Evolutionary conservation across 257 asterid species (phyloP).

Genomic region (Euphrasia confusa): DNA sequence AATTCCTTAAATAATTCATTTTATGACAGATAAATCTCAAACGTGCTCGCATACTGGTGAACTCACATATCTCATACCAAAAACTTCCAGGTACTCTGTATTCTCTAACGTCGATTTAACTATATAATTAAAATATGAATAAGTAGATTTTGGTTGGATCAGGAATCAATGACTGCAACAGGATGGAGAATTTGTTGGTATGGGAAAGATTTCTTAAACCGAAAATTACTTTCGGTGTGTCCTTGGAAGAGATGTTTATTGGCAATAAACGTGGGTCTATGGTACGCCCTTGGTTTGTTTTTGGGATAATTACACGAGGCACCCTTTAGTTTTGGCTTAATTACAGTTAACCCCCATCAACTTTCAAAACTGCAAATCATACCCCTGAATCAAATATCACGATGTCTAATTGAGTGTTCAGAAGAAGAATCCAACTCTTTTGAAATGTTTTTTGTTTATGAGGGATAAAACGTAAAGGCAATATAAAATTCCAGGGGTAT

Average conservation of each 20-base stretch:
- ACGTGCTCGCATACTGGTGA: conserved; percentile 90
- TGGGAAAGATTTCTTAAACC: conserved; percentile 80
- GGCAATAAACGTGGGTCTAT: conserved; percentile 44
- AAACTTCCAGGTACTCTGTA: conserved; percentile 57
- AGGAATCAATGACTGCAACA: conserved; percentile 78
- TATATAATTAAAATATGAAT: conserved; percentile 14
- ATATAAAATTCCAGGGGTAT: too few relatives aligned
- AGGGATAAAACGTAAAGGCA: too few relatives aligned
- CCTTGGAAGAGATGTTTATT: conserved; percentile 69
- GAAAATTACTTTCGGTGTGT: conserved; percentile 59
- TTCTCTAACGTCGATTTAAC: conserved; percentile 14
- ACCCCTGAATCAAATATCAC: too few relatives aligned
- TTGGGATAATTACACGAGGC: too few relatives aligned
- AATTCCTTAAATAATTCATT: conserved; percentile 18
- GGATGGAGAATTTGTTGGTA: conserved; percentile 64
- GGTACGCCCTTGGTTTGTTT: conserved; percentile 41
- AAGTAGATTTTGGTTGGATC: conserved; percentile 23
- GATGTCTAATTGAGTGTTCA: too few relatives aligned
- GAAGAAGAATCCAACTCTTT: too few relatives aligned
- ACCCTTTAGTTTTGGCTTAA: too few relatives aligned
- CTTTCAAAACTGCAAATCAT: too few relatives aligned
- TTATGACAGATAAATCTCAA: conserved; percentile 84
- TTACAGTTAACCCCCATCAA: too few relatives aligned
- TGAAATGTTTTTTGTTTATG: too few relatives aligned
- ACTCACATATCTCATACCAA: conserved; percentile 52